These are phyloP conservation scores for Colletotrichum sp. DNA, from an alignment of 2,329 filamentous ascomycete species.

Conservation along the genomic window DNA sequence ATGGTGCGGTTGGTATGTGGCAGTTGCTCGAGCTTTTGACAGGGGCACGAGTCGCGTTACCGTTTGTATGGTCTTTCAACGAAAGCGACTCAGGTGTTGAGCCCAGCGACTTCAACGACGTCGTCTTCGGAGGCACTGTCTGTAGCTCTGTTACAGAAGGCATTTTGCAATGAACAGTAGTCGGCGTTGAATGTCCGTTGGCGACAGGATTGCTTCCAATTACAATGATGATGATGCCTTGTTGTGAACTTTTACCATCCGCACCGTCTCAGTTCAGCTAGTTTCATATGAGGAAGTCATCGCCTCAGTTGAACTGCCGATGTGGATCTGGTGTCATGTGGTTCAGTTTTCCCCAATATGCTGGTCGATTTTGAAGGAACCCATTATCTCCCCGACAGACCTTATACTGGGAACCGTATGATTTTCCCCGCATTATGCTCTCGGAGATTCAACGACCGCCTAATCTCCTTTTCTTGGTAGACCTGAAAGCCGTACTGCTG, in stretches of 20 bases:
- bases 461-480: background rate
- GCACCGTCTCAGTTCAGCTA: background rate
- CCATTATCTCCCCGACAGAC: background rate
- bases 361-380: background rate
- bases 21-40: background rate
- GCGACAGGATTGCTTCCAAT: background rate
- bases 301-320: background rate
- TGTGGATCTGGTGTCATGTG: background rate
- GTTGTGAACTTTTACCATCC: background rate
- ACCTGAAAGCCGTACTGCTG: background rate
- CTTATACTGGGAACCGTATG: background rate
- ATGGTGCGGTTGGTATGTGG: background rate
- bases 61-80: background rate
- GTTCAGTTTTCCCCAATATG: background rate
- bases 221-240: background rate
- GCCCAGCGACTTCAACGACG: background rate
- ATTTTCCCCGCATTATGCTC: background rate
- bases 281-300: background rate
- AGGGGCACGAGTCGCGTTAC: background rate
- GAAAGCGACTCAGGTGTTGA: background rate
- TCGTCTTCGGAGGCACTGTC: background rate
- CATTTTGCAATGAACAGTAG: background rate
- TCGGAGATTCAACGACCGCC: background rate
- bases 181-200: background rate
- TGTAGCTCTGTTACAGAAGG: background rate